phyloP scores from a whole-genome alignment of 2,329 filamentous ascomycete species.

The Hypoxylon sp. region DNA sequence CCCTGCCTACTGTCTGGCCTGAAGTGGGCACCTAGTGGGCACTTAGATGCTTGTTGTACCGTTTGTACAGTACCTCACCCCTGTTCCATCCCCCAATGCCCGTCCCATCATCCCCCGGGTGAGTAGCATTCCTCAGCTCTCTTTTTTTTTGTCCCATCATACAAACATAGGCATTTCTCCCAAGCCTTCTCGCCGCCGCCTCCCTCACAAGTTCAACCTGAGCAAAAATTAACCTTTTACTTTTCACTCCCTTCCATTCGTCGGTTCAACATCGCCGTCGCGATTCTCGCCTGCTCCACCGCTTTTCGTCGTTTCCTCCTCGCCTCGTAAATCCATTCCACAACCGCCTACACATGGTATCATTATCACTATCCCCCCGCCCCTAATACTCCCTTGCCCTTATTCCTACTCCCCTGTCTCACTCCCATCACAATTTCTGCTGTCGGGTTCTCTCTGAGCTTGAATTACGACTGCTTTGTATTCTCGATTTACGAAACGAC shows the following conservation, averaged over 20 bases:
- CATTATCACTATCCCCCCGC: constrained; percentile 28
- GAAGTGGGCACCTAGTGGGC: constrained; percentile 32
- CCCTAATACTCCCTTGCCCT: constrained; percentile 30
- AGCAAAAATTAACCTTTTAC: constrained; percentile 33
- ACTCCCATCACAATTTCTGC: constrained; percentile 41
- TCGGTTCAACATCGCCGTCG: constrained; percentile 43
- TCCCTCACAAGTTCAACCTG: constrained; percentile 26
- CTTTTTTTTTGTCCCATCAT: constrained; percentile 36
- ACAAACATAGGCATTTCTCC: constrained; percentile 28
- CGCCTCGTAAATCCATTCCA: constrained; percentile 18
- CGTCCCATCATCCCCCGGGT: constrained; percentile 39
- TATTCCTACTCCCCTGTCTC: constrained; percentile 36
- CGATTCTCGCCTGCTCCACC: constrained; percentile 47
- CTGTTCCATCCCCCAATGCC: constrained; percentile 29
- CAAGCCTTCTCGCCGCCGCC: constrained; percentile 38
- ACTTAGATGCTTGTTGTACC: constrained; percentile 34
- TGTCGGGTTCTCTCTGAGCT: constrained; percentile 36
- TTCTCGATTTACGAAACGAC: constrained; percentile 49
- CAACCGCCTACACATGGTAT: constrained; percentile 18
- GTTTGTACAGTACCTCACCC: constrained; percentile 41
- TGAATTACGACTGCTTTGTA: constrained; percentile 43
- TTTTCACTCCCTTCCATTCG: constrained; percentile 41
- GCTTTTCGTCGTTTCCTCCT: constrained; percentile 32
- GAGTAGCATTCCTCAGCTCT: constrained; percentile 37
- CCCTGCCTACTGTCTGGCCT: constrained; percentile 29